These are phyloP conservation scores for Imleria badia DNA, from an alignment of 768 basidiomycete genomes.

Conservation along the genomic window DNA sequence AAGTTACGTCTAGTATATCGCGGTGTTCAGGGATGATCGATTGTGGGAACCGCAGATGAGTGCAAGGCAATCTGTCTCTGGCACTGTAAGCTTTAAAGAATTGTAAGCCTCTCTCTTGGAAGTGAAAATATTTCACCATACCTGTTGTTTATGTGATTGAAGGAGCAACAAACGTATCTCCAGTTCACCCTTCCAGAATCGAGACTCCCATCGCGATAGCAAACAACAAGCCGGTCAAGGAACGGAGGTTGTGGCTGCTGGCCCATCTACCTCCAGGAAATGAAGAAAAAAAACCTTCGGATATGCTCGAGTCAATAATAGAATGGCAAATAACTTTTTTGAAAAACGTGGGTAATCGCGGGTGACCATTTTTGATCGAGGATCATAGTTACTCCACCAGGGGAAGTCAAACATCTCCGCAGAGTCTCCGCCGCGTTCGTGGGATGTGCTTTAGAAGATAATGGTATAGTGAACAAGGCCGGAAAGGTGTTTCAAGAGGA, in stretches of 20 bases:
- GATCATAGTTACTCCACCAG: not conserved
- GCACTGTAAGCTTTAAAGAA: too few species aligned
- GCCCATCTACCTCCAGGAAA: not conserved
- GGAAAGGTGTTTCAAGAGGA: slow-evolving; percentile 3
- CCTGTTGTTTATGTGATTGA: not conserved
- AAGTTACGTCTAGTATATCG: too few species aligned
- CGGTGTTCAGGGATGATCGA: slow-evolving; percentile 7
- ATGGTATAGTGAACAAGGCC: not conserved
- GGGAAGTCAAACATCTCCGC: not conserved
- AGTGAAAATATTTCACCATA: not conserved
- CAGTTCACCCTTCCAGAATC: not conserved
- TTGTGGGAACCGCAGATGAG: not conserved
- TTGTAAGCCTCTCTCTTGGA: not conserved
- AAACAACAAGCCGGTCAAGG: not conserved
- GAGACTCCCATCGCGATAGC: not conserved
- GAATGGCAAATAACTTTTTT: not conserved
- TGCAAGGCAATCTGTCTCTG: not conserved
- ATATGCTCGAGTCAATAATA: not conserved
- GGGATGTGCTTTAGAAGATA: not conserved
- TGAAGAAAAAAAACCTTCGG: not conserved
- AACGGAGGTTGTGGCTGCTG: not conserved
- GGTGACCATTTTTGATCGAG: slow-evolving; percentile 1
- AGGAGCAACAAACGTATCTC: not conserved
- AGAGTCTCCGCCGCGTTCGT: not conserved
- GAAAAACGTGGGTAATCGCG: not conserved